A percentile compares a stretch with the other conserved stretches of the same genome.
phyloP scores from a whole-genome alignment of 371 early-diverging fungal genomes.

The Actinomucor elegans region DNA sequence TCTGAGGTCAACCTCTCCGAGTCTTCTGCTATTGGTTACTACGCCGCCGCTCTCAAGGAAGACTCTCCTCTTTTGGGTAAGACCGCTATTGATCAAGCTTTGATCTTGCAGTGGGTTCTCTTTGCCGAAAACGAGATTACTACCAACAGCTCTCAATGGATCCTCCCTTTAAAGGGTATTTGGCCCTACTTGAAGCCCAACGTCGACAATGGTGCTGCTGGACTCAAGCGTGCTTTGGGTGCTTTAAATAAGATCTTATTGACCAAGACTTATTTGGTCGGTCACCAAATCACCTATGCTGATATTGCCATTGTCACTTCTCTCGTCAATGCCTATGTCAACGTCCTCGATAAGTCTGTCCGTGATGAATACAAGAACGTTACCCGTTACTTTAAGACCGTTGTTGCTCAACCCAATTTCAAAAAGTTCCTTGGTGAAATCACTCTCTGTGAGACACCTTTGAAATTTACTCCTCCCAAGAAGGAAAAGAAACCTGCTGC shows the following conservation, averaged over 20 bases:
- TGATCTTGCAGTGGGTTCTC: conserved; percentile 78
- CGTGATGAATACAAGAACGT: conserved; percentile 82
- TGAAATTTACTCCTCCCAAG: conserved; percentile 39
- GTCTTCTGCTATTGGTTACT: conserved; percentile 85
- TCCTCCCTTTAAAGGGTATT: conserved; percentile 58
- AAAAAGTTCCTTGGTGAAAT: conserved; percentile 74
- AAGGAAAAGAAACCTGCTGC: conserved; percentile 61
- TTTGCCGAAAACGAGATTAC: conserved; percentile 65
- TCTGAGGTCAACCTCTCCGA: conserved; percentile 74
- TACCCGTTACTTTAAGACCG: conserved; percentile 85
- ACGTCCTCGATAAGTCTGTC: conserved; percentile 55
- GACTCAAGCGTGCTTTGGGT: conserved; percentile 52
- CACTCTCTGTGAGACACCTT: conserved; percentile 33
- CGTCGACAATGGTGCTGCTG: conserved; percentile 55
- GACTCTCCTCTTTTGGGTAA: conserved; percentile 64
- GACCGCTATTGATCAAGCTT: conserved; percentile 68
- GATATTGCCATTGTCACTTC: conserved; percentile 64
- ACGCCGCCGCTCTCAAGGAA: conserved; percentile 72
- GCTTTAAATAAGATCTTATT: conserved; percentile 64
- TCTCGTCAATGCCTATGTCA: conserved; percentile 49
- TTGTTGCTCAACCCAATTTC: conserved; percentile 75
- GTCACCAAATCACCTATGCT: conserved; percentile 75
- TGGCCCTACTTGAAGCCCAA: conserved; percentile 58
- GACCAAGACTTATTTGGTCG: conserved; percentile 76
- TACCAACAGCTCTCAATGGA: conserved; percentile 42